A percentile compares a stretch with the other conserved stretches of the same genome.
phyloP scores from a whole-genome alignment of 495 filamentous ascomycete species.

The Pseudevernia furfuracea region DNA sequence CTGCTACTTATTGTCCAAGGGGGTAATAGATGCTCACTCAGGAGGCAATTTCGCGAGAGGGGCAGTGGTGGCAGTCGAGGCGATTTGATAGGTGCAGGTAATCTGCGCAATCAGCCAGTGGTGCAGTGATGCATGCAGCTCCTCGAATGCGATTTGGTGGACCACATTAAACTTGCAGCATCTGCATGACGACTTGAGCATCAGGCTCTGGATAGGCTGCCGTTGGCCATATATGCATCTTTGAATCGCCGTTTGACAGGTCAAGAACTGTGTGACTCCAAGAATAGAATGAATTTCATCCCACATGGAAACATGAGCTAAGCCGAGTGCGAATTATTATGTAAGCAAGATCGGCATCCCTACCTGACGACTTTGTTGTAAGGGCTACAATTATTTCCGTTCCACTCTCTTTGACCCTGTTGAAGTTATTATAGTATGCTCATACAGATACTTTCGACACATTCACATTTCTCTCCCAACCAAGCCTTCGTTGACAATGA shows the following conservation, averaged over 20 bases:
- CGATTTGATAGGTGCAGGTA: neutral
- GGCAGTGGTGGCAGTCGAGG: conserved; percentile 2
- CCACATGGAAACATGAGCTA: neutral
- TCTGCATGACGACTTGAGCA: neutral
- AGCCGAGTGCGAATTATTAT: neutral
- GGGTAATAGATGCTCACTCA: neutral
- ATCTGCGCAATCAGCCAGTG: conserved; percentile 6
- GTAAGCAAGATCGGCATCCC: neutral
- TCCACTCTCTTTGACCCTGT: neutral
- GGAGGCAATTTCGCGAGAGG: neutral
- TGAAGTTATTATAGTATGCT: neutral
- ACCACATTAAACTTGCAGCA: conserved; percentile 1
- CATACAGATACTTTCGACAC: neutral
- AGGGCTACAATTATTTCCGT: neutral
- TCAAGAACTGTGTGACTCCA: neutral
- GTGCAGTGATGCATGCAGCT: neutral
- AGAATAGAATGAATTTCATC: conserved; percentile 3
- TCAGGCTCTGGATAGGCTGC: neutral
- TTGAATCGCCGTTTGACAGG: conserved; percentile 3
- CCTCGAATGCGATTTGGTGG: neutral
- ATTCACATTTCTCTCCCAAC: neutral
- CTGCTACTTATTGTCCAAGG: neutral
- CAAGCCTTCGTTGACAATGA: conserved; percentile 43
- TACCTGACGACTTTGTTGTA: neutral
- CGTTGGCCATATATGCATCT: neutral